phyloP scores from a whole-genome alignment of 2,329 filamentous ascomycete species.

The Mollisiaceae sp. region DNA sequence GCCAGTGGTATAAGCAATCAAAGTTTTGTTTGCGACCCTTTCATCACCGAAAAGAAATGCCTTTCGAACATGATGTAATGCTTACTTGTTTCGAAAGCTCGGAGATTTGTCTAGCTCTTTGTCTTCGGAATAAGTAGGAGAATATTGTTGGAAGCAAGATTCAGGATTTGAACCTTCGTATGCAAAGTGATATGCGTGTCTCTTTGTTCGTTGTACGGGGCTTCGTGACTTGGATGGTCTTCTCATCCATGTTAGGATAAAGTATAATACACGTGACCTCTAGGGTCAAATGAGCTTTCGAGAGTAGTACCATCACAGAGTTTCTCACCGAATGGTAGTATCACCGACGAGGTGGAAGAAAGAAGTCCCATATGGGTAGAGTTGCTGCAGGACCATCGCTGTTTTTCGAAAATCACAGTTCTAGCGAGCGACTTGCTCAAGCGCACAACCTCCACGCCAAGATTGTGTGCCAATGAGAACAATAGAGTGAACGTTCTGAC shows the following conservation, averaged over 20 bases:
- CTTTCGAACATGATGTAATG: slow-evolving; percentile 22
- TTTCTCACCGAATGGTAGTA: neutral
- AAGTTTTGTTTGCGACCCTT: slow-evolving; percentile 1
- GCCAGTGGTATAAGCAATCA: slow-evolving; percentile 14
- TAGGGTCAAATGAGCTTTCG: neutral
- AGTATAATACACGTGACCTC: neutral
- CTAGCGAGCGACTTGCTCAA: neutral
- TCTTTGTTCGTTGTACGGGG: slow-evolving; percentile 19
- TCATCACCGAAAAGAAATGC: slow-evolving; percentile 20
- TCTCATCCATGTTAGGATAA: slow-evolving; percentile 18
- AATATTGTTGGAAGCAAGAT: slow-evolving; percentile 19
- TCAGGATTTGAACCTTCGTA: slow-evolving; percentile 18
- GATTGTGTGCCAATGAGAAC: neutral
- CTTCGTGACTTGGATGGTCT: slow-evolving; percentile 1
- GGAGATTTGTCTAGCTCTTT: neutral
- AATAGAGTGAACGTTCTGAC: neutral
- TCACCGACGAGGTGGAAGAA: neutral
- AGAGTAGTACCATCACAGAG: neutral
- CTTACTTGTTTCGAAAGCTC: slow-evolving; percentile 17
- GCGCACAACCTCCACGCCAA: neutral
- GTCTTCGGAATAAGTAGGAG: slow-evolving; percentile 3
- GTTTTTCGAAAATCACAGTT: neutral
- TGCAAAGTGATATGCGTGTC: slow-evolving; percentile 15
- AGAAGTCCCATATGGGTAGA: neutral
- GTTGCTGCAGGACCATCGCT: neutral